A percentile compares a stretch with the other conserved stretches of the same genome.
These are phyloP conservation scores for Solanum neorickii DNA, from an alignment of 257 asterid species.

Conservation along the genomic window DNA sequence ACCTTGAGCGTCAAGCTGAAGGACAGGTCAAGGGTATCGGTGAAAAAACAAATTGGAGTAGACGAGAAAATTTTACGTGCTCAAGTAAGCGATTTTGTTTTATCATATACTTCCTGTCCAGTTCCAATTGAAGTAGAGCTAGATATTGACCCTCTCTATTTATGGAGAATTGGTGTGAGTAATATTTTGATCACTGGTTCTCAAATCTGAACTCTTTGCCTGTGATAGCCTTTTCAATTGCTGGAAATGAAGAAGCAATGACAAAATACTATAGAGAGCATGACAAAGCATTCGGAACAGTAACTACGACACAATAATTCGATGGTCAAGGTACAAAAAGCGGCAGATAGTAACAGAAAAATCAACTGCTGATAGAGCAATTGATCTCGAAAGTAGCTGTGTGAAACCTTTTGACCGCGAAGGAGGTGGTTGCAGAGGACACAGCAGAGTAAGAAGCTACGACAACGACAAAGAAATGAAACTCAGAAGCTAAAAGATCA, in stretches of 20 bases:
- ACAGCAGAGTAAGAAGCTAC: background rate
- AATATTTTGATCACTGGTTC: background rate
- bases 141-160: background rate
- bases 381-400: background rate
- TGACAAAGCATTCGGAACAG: background rate
- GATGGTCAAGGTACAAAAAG: background rate
- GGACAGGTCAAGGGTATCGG: slow-evolving; percentile 99
- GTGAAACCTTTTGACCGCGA: background rate
- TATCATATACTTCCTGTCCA: background rate
- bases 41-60: slow-evolving; percentile 95
- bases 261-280: background rate
- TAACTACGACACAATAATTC: background rate
- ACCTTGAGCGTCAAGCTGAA: slow-evolving; percentile 93
- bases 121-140: background rate
- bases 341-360: background rate
- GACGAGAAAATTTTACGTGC: slow-evolving; percentile 82
- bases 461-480: background rate
- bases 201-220: background rate
- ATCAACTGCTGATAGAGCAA: background rate
- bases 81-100: slow-evolving; percentile 44
- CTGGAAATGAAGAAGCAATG: background rate
- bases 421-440: background rate
- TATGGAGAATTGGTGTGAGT: background rate
- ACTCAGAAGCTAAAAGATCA: background rate
- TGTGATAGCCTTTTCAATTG: background rate